Conservation (phyloP, 139 green algal species). For the Tetraselmis chui region DNA sequence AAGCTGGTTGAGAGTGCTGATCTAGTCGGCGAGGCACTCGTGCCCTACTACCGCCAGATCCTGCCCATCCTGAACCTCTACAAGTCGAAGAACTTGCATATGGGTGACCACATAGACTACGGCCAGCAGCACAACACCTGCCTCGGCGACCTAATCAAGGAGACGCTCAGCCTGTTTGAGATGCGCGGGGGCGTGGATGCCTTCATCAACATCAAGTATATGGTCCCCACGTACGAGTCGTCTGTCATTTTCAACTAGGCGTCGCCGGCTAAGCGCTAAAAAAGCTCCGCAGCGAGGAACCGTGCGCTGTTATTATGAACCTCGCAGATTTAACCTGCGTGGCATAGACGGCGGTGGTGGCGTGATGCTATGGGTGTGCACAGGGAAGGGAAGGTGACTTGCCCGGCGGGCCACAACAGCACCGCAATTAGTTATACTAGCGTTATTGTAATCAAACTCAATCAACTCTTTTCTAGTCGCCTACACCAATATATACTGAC, state of each 20-base stretch:
- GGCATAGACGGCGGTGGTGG: no score
- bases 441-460: no score
- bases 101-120: conserved; percentile 79
- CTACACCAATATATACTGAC: no score
- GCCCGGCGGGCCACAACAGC: no score
- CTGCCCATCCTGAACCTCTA: conserved; percentile 82
- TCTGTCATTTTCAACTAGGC: conserved; percentile 56
- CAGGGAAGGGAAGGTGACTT: no score
- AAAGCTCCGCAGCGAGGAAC: neutral
- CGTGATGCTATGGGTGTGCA: no score
- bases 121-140: conserved; percentile 63
- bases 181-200: conserved; percentile 70
- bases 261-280: neutral
- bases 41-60: conserved; percentile 84
- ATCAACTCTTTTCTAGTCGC: no score
- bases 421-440: no score
- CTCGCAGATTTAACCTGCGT: no score
- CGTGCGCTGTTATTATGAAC: no score
- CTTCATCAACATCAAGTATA: conserved; percentile 92
- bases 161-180: conserved; percentile 75
- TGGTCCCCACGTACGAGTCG: conserved; percentile 69
- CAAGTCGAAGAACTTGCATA: conserved; percentile 68
- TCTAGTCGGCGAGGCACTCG: conserved; percentile 68
- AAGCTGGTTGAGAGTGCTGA: conserved; percentile 62
- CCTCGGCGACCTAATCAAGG: conserved; percentile 67